Percentiles rank a stretch among this genome's conserved stretches.
These are phyloP conservation scores for Cyanidioschyzon merolae DNA, from an alignment of 23 red algal genomes.

Conservation along the genomic window DNA sequence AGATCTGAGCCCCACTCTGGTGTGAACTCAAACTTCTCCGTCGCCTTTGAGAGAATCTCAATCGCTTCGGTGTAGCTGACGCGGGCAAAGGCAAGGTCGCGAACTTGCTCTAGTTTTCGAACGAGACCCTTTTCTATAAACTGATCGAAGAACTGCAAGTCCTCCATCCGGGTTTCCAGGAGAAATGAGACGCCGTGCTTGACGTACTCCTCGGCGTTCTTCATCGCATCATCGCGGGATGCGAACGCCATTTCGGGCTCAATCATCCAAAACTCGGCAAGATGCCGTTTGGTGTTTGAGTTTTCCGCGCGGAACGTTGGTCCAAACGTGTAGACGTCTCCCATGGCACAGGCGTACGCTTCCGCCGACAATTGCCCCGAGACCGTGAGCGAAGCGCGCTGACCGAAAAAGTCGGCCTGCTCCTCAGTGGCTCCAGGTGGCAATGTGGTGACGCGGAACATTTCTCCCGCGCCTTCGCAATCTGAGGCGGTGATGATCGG, in stretches of 20 bases:
- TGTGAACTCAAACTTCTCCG: conserved; percentile 60
- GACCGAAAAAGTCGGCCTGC: conserved; percentile 72
- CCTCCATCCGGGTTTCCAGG: conserved; percentile 34
- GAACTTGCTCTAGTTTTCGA: conserved; percentile 32
- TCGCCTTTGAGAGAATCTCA: conserved; percentile 37
- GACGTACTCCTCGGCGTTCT: conserved; percentile 71
- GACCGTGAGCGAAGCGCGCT: conserved; percentile 84
- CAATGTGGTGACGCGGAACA: conserved; percentile 89
- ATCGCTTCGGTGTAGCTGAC: conserved; percentile 84
- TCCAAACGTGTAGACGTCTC: conserved; percentile 93
- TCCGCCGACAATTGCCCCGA: conserved; percentile 87
- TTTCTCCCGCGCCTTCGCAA: conserved; percentile 97
- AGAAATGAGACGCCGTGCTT: conserved; percentile 33
- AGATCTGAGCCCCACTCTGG: conserved; percentile 75
- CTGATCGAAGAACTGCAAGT: conserved; percentile 78
- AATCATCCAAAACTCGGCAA: conserved; percentile 99
- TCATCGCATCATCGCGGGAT: conserved; percentile 66
- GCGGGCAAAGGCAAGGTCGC: conserved; percentile 45
- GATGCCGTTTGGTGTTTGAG: conserved; percentile 85
- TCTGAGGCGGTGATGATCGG: conserved; percentile 85
- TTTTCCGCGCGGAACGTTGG: conserved; percentile 97
- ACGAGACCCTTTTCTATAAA: conserved; percentile 76
- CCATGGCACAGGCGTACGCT: conserved; percentile 70
- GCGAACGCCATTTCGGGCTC: conserved; percentile 99
- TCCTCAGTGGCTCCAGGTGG: conserved; percentile 35